Evolutionary conservation across 176 grass and related monocot genomes (phyloP).

Genomic region (Rhynchospora tenuis): DNA sequence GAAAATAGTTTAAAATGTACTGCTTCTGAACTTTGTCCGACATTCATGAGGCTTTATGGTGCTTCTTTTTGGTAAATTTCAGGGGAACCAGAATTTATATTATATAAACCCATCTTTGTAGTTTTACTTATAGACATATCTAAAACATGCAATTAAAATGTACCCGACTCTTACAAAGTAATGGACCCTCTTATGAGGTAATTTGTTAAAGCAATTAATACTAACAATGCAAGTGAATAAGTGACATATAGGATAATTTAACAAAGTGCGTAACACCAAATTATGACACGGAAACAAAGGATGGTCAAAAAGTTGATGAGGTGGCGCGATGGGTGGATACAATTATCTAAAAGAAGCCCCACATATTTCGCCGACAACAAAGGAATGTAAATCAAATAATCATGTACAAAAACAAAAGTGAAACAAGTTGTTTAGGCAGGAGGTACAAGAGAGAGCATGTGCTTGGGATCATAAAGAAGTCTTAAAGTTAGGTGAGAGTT

Average conservation of each 20-base stretch:
- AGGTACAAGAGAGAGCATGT: conserved; percentile 5
- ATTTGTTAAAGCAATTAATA: not conserved
- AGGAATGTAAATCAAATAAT: conserved; percentile 6
- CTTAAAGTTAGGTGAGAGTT: conserved; percentile 16
- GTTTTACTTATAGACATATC: not conserved
- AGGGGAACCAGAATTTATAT: not conserved
- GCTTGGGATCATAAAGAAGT: conserved; percentile 8
- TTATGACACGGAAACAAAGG: not conserved
- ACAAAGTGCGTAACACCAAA: not conserved
- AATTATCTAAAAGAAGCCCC: not conserved
- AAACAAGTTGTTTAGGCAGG: not conserved
- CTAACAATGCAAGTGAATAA: not conserved
- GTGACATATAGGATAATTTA: too few relatives aligned
- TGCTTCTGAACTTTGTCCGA: not conserved
- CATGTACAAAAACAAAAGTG: not conserved
- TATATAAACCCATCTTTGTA: not conserved
- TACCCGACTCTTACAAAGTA: not conserved
- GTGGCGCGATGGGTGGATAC: not conserved
- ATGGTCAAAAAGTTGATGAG: not conserved
- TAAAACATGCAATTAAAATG: not conserved
- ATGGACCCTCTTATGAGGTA: not conserved
- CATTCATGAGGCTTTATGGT: not conserved
- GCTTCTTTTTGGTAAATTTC: not conserved
- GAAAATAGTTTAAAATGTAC: not conserved
- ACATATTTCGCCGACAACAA: conserved; percentile 22